Base-by-base conservation (phyloP, 139 green algal genomes). In the Raphidocelis subcapitata region DNA sequence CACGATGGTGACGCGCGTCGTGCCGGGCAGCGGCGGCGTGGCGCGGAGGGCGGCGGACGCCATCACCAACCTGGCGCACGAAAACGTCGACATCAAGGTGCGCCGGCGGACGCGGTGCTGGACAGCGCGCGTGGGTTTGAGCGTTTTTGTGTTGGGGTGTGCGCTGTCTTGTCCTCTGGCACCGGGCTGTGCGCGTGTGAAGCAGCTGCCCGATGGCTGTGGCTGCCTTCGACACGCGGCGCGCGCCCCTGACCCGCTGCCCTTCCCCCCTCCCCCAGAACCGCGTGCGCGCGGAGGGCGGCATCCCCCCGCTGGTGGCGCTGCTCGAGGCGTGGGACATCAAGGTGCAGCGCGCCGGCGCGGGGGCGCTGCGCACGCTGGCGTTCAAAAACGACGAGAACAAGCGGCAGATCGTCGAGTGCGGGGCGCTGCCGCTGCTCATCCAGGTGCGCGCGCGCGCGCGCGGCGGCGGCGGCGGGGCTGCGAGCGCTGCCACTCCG, bases 371-470 rank as follows among this genome's bases (percentile, higher is more conserved):
- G 80, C 82, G 95, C 31, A 98, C 94, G 3, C 84, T 99, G 28
- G 95, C 96, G 0, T 99, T 99, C 86, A 98, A 98, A 72, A 98
- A 98, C 64, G 94, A 98, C 32, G 91, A 97, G 52, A 99, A 99
- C 87, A 99, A 99, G 78, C 87, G 92, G 32, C 88, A 95, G 76
- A 99, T 99, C 18, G 95, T 98, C 55, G 90, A 98, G 41, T 88
- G 89, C 54, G 88, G 90, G 5, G 91, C 94, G 0, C 81, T 99
- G 65, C 89, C 92, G 28, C 88, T 91, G 15, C 86, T 98, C n/a
- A 93, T 98, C 54, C 93, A 95, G 75, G 72, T 80, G 59, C 1
- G n/a, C 10, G 28, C 12, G 12, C 23, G 32, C 10, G 61, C 10
- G 61, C 10, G 55, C 14, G 55, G 14, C 10, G 15, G 15, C 10